A percentile compares a stretch with the other conserved stretches of the same genome.
These are phyloP conservation scores for Ilyonectria mors-panacis DNA, from an alignment of 2,329 filamentous ascomycete species.

Conservation along the genomic window DNA sequence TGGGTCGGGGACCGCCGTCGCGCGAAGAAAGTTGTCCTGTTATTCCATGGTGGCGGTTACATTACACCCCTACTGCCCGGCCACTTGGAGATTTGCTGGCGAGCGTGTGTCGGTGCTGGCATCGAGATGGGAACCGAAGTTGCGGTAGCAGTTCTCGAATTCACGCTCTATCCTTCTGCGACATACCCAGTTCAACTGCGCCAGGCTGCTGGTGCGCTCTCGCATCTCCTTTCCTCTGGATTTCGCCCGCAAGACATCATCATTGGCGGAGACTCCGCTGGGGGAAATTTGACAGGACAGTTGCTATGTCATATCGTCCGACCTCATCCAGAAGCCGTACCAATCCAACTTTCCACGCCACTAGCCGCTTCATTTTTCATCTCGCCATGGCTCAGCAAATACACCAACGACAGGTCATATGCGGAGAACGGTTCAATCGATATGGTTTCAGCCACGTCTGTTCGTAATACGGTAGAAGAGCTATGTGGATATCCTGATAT, in stretches of 20 bases:
- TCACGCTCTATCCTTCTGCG: slow-evolving; percentile 47
- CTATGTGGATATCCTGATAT: neutral
- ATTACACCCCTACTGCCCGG: neutral
- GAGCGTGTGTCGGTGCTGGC: slow-evolving; percentile 12
- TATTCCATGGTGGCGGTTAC: slow-evolving; percentile 7
- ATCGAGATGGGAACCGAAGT: slow-evolving; percentile 17
- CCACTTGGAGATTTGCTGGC: slow-evolving; percentile 7
- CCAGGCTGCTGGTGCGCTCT: slow-evolving; percentile 46
- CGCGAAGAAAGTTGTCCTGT: slow-evolving; percentile 5
- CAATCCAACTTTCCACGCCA: slow-evolving; percentile 41
- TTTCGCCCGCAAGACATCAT: slow-evolving; percentile 44
- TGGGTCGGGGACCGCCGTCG: slow-evolving; percentile 1
- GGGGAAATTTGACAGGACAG: slow-evolving; percentile 51
- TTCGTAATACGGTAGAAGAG: neutral
- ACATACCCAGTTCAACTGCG: slow-evolving; percentile 47
- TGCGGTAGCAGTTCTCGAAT: slow-evolving; percentile 49
- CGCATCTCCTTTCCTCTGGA: slow-evolving; percentile 40
- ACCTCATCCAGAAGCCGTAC: slow-evolving; percentile 37
- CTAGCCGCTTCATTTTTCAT: slow-evolving; percentile 50
- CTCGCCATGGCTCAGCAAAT: slow-evolving; percentile 45
- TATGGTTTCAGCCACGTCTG: slow-evolving; percentile 21
- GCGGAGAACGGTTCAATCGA: slow-evolving; percentile 22
- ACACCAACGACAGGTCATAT: slow-evolving; percentile 19
- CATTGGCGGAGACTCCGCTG: slow-evolving; percentile 53
- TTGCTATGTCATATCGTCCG: slow-evolving; percentile 49